Evolutionary conservation across 2,329 filamentous ascomycete species (phyloP).

Genomic region (Cladophialophora psammophila): DNA sequence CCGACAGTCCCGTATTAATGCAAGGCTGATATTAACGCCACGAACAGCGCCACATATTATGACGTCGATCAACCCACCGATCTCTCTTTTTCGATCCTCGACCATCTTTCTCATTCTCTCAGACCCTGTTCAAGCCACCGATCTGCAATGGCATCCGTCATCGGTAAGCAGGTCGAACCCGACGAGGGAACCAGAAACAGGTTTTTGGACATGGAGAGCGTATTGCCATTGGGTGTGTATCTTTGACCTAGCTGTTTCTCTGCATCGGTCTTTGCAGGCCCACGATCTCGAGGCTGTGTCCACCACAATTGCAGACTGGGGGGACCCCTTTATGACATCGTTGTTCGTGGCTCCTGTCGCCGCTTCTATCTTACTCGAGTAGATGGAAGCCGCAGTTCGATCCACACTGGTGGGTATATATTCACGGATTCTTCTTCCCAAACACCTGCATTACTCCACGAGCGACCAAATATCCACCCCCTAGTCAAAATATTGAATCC

Average conservation of each 20-base stretch:
- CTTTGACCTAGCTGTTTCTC: slow-evolving; percentile 1
- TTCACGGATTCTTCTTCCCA: slow-evolving; percentile 6
- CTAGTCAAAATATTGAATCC: neutral
- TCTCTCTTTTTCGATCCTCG: neutral
- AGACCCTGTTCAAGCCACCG: slow-evolving; percentile 4
- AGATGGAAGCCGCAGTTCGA: neutral
- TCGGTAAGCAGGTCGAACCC: slow-evolving; percentile 18
- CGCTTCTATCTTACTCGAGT: neutral
- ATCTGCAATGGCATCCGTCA: slow-evolving; percentile 19
- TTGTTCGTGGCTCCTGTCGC: neutral
- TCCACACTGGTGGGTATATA: slow-evolving; percentile 1
- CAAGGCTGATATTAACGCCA: slow-evolving; percentile 18
- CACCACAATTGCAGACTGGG: neutral
- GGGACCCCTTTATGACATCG: slow-evolving; percentile 2
- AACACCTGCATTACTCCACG: neutral
- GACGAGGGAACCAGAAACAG: slow-evolving; percentile 13
- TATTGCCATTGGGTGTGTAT: neutral
- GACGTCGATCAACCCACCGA: neutral
- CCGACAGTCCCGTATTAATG: neutral
- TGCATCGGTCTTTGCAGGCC: neutral
- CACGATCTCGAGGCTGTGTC: slow-evolving; percentile 1
- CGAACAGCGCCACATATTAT: slow-evolving; percentile 8
- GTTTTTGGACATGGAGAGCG: slow-evolving; percentile 15
- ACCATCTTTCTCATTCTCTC: slow-evolving; percentile 1
- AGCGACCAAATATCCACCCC: neutral